A percentile compares a stretch with the other conserved stretches of the same genome.
Evolutionary conservation across 805 yeast species (phyloP).

Genomic region (Metschnikowia hibisci): DNA sequence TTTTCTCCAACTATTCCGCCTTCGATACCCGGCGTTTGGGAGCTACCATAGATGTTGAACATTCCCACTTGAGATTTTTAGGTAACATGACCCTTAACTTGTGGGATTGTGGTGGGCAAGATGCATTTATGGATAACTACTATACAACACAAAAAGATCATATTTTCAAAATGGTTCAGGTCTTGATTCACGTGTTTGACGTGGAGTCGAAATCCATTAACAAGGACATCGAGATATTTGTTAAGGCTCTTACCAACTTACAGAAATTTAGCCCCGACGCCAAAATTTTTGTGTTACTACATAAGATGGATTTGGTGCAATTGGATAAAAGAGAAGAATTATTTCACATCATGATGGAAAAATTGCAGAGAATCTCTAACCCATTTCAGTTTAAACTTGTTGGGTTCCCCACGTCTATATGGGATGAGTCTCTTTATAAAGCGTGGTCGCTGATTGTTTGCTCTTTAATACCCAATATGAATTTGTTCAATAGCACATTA

Average conservation of each 20-base stretch:
- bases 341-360: slow-evolving; percentile 79
- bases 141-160: slow-evolving; percentile 85
- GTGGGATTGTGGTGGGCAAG: slow-evolving; percentile 99
- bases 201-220: slow-evolving; percentile 89
- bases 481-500: slow-evolving; percentile 70
- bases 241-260: slow-evolving; percentile 74
- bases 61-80: slow-evolving; percentile 84
- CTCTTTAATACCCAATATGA: slow-evolving; percentile 89
- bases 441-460: slow-evolving; percentile 98
- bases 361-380: slow-evolving; percentile 67
- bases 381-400: slow-evolving; percentile 61
- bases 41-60: slow-evolving; percentile 98
- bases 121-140: slow-evolving; percentile 92
- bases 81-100: slow-evolving; percentile 93
- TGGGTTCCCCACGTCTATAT: slow-evolving; percentile 93
- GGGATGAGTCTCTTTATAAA: slow-evolving; percentile 94
- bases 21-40: slow-evolving; percentile 93
- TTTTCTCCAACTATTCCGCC: slow-evolving; percentile 93
- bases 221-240: slow-evolving; percentile 90
- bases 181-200: slow-evolving; percentile 91
- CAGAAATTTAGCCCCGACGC: slow-evolving; percentile 86
- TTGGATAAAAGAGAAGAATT: slow-evolving; percentile 79
- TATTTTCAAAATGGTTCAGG: slow-evolving; percentile 93
- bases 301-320: slow-evolving; percentile 95
- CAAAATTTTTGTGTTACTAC: slow-evolving; percentile 84